Percentiles rank a stretch among this genome's conserved stretches.
These are phyloP conservation scores for Suillus clintonianus DNA, from an alignment of 768 basidiomycete species.

Conservation along the genomic window DNA sequence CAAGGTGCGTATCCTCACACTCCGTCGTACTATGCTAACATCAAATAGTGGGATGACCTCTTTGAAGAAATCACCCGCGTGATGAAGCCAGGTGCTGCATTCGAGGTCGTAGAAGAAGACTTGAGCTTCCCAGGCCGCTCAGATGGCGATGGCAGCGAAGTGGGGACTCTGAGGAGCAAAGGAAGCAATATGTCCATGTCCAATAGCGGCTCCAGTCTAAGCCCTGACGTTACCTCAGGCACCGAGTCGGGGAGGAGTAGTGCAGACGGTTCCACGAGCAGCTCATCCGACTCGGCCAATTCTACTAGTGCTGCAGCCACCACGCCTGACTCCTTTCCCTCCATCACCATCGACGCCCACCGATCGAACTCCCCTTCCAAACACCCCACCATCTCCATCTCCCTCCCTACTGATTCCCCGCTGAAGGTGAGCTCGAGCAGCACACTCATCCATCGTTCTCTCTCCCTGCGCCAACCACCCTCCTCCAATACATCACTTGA, in stretches of 20 bases:
- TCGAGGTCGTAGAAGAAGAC: slow-evolving; percentile 80
- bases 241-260: not conserved
- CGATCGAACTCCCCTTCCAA: slow-evolving; percentile 18
- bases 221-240: not conserved
- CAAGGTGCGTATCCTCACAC: slow-evolving; percentile 44
- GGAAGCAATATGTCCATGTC: not conserved
- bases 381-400: slow-evolving; percentile 6
- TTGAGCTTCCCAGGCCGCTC: slow-evolving; percentile 66
- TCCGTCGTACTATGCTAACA: not conserved
- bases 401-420: not conserved
- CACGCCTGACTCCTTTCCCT: not conserved
- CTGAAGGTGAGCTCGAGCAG: not conserved
- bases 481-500: not conserved
- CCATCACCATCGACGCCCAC: not conserved
- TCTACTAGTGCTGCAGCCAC: not conserved
- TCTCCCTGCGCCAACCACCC: not conserved
- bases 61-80: slow-evolving; percentile 72
- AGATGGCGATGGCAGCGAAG: not conserved
- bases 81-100: slow-evolving; percentile 72
- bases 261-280: not conserved
- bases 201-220: not conserved
- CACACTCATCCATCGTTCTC: not conserved
- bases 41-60: slow-evolving; percentile 60
- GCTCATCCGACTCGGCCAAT: not conserved
- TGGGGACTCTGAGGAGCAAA: not conserved